phyloP scores from a whole-genome alignment of 2,329 filamentous ascomycete species.

The Hypomyces rosellus region DNA sequence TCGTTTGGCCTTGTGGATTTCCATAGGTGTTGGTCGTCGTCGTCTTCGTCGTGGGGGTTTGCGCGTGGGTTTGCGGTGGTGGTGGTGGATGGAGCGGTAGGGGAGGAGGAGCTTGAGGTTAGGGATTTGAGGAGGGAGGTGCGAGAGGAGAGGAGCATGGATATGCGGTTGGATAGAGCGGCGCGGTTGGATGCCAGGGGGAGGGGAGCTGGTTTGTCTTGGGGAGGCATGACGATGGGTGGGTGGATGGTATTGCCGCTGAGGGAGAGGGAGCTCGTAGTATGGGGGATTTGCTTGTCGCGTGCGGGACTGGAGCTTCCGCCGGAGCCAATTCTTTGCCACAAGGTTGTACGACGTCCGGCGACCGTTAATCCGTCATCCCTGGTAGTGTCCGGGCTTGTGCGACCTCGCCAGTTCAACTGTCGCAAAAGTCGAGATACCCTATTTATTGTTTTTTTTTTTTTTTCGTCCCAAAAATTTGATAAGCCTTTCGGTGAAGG shows the following conservation, averaged over 20 bases:
- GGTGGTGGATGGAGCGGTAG: constrained; percentile 5
- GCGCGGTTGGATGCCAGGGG: constrained; percentile 33
- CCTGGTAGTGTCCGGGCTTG: too few relatives aligned
- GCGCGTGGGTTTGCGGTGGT: background rate
- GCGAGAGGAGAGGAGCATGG: constrained; percentile 32
- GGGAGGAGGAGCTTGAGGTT: constrained; percentile 19
- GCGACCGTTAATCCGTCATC: too few relatives aligned
- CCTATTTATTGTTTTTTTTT: too few relatives aligned
- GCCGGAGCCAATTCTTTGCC: too few relatives aligned
- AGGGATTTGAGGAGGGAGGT: constrained; percentile 27
- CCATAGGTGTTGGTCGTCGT: constrained; percentile 20
- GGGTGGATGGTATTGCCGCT: background rate
- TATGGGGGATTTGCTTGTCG: too few relatives aligned
- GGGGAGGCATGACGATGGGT: constrained; percentile 3
- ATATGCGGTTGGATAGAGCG: constrained; percentile 36
- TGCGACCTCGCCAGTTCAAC: too few relatives aligned
- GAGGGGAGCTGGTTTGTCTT: constrained; percentile 17
- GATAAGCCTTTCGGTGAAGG: too few relatives aligned
- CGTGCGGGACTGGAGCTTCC: too few relatives aligned
- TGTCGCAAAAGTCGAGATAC: too few relatives aligned
- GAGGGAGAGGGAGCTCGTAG: too few relatives aligned
- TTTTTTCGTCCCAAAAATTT: too few relatives aligned
- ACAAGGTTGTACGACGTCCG: too few relatives aligned
- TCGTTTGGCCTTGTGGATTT: constrained; percentile 26
- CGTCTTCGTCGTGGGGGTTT: constrained; percentile 3